A percentile compares a stretch with the other conserved stretches of the same genome.
Conservation (phyloP, 768 basidiomycete genomes). For the Kwoniella dejecticola region DNA sequence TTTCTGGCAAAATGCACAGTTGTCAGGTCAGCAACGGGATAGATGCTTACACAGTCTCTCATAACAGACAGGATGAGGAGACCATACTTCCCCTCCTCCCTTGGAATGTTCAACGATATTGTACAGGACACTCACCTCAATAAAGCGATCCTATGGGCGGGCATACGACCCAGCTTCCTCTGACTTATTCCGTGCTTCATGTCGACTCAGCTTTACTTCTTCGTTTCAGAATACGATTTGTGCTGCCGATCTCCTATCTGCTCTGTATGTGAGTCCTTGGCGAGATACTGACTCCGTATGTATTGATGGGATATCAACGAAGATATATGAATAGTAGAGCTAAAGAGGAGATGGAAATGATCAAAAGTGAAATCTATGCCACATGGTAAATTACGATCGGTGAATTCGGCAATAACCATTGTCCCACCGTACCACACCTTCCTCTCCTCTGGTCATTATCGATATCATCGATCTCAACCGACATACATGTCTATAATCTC, state of each 20-base stretch:
- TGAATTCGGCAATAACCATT: constrained; percentile 5
- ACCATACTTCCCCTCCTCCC: too few relatives aligned
- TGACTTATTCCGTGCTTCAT: constrained; percentile 97
- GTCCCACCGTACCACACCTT: not conserved
- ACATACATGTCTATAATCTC: not conserved
- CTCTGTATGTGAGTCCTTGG: too few relatives aligned
- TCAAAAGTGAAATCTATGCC: constrained; percentile 17
- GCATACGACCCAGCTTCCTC: constrained; percentile 86
- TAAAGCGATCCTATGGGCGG: constrained; percentile 90
- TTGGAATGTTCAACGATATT: not conserved
- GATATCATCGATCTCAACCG: not conserved
- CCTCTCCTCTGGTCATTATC: not conserved
- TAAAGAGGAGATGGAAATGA: not conserved
- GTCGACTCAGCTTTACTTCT: constrained; percentile 13
- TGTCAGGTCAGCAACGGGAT: too few relatives aligned
- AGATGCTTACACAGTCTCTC: too few relatives aligned
- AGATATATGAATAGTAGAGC: too few relatives aligned
- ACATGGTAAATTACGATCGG: constrained; percentile 12
- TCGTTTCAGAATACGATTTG: not conserved
- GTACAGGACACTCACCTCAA: constrained; percentile 65
- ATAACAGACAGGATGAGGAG: too few relatives aligned
- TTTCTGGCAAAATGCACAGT: constrained; percentile 64
- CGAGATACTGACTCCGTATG: too few relatives aligned
- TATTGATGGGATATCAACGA: too few relatives aligned
- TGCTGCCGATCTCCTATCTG: constrained; percentile 2